phyloP scores from a whole-genome alignment of 1,284 basidiomycete species.

The Tylopilus sp. region DNA sequence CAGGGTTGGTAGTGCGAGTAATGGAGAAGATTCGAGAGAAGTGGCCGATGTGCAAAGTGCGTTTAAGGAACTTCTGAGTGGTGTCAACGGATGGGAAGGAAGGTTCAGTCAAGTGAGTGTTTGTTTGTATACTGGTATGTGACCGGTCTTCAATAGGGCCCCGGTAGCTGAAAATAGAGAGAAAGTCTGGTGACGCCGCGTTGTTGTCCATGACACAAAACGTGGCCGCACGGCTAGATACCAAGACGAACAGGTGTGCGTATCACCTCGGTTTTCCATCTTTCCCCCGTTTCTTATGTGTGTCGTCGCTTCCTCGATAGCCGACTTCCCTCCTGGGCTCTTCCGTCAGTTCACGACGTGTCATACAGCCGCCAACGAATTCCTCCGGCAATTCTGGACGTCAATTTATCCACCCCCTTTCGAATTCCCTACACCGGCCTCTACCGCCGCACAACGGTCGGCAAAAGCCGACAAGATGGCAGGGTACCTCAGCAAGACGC shows the following conservation, averaged over 20 bases:
- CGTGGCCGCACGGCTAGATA: slow-evolving; percentile 63
- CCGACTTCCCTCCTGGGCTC: slow-evolving; percentile 75
- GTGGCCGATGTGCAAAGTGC: slow-evolving; percentile 43
- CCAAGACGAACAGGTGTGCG: slow-evolving; percentile 61
- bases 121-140: not conserved
- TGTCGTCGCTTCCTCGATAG: slow-evolving; percentile 36
- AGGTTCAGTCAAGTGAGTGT: slow-evolving; percentile 52
- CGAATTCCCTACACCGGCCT: slow-evolving; percentile 48
- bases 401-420: slow-evolving; percentile 76
- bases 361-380: slow-evolving; percentile 93
- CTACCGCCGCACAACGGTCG: slow-evolving; percentile 60
- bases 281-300: not conserved
- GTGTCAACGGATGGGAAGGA: slow-evolving; percentile 56
- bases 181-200: slow-evolving; percentile 61
- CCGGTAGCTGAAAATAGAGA: slow-evolving; percentile 57
- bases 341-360: slow-evolving; percentile 82
- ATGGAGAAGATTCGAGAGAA: slow-evolving; percentile 27
- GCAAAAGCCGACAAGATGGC: slow-evolving; percentile 84
- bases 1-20: slow-evolving; percentile 30
- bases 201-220: slow-evolving; percentile 75
- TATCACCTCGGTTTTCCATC: not conserved
- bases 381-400: slow-evolving; percentile 94
- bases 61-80: slow-evolving; percentile 44
- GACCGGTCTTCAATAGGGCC: not conserved
- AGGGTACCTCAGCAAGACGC: slow-evolving; percentile 72